A percentile compares a stretch with the other conserved stretches of the same genome.
Evolutionary conservation across 192 early-diverging fungal genomes (phyloP).

Genomic region (Linnemannia exigua): DNA sequence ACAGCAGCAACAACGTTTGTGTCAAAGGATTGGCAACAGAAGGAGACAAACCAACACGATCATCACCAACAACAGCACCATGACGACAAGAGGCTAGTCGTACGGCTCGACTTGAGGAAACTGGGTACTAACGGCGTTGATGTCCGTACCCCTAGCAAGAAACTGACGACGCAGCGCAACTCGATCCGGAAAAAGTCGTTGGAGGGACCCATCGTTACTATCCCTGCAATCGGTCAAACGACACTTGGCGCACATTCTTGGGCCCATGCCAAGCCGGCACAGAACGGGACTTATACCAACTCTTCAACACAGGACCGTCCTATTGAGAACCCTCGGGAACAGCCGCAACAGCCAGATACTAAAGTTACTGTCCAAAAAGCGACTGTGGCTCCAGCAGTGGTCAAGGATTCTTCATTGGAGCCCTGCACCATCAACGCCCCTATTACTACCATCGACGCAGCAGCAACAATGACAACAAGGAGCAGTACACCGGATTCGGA

Average conservation of each 20-base stretch:
- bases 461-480: neutral
- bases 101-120: constrained; percentile 43
- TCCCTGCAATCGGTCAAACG: constrained; percentile 7
- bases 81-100: constrained; percentile 16
- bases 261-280: neutral
- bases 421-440: neutral
- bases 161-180: neutral
- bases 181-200: constrained; percentile 19
- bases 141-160: neutral
- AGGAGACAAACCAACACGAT: neutral
- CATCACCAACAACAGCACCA: neutral
- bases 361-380: neutral
- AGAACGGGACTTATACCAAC: no score
- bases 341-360: neutral
- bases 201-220: neutral
- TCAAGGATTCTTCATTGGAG: neutral
- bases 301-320: neutral
- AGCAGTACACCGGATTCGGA: neutral
- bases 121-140: neutral
- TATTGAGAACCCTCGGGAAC: neutral
- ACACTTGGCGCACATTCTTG: constrained; percentile 25
- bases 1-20: neutral
- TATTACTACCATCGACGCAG: neutral
- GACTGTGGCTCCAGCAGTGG: neutral
- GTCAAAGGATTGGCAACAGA: neutral